Evolutionary conservation across 768 basidiomycete species (phyloP), one percentile per base, ranked within the genome.

Genomic region (Cantharellus cinnabarinus): DNA sequence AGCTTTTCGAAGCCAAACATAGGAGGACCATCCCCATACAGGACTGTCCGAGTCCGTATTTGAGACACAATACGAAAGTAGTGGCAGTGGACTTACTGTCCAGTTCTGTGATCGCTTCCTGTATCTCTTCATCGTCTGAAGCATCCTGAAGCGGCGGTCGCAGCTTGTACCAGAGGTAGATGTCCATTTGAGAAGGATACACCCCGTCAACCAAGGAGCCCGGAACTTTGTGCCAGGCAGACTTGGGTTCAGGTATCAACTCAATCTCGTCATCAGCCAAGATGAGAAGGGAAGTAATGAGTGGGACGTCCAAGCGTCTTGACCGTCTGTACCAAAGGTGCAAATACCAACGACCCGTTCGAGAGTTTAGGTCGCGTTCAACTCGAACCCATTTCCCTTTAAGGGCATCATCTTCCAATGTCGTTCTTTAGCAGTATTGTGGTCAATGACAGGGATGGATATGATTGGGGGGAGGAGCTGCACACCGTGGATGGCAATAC

Each of bases 1-100:
- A 89, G 65, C 64, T 77, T 81, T 63, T 89, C 79, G 66, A 91
- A 97, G 0, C 90, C 90, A 64, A 81, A 90, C 81, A 87, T 89
- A 0, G 89, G 80, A 4, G 76, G 74, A 58, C 82, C 84, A 59
- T 89, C 82, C 3, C 94, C 94, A 66, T 80, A 95, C 0, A 89
- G 70, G 2, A 97, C 76, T 66, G 44, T 29, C 10, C 29, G 10
- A 29, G 44, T 10, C 1, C 44, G 29, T 48, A 10, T 10, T 10
- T 10, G 44, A 0, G 44, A 10, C 44, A 10, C 10, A 1, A 10
- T 10, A 48, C 44, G 10, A 48, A 48, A 48, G 10, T 29, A 10
- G 29, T 48, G 44, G 44, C 10, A 48, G 35, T 10, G 7, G 38
- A 7, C 52, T 10, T 54, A 54, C 52, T 37, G 52, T 98, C 93